These are phyloP conservation scores for Pythium periplocum DNA, from an alignment of 352 stramenopile species.

Conservation along the genomic window DNA sequence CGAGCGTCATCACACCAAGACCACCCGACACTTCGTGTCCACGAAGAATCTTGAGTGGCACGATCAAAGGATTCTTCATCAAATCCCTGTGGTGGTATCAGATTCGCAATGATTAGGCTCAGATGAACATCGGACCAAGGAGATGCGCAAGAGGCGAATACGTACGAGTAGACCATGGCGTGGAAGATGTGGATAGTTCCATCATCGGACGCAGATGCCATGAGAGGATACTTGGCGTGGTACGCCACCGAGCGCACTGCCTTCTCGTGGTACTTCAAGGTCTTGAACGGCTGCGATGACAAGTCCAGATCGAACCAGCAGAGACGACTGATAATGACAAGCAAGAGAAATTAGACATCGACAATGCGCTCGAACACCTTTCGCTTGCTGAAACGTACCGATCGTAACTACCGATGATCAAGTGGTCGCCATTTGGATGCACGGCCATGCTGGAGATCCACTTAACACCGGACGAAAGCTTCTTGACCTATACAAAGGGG, in stretches of 20 bases:
- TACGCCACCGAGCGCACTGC: constrained; percentile 93
- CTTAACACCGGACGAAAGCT: constrained; percentile 96
- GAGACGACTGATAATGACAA: constrained; percentile 52
- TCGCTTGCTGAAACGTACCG: constrained; percentile 29
- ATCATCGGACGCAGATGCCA: constrained; percentile 98
- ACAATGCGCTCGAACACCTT: background rate
- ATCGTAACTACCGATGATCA: constrained; percentile 98
- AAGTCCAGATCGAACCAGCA: constrained; percentile 99
- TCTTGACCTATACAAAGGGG: constrained; percentile 81
- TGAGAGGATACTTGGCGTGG: constrained; percentile 96
- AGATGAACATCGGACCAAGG: constrained; percentile 3
- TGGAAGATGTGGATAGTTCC: constrained; percentile 99
- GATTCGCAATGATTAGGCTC: no score
- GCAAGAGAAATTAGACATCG: background rate
- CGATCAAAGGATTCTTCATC: constrained; percentile 98
- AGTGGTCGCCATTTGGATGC: constrained; percentile 98
- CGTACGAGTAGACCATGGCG: constrained; percentile 97
- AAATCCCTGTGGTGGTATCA: constrained; percentile 75
- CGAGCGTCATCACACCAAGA: constrained; percentile 92
- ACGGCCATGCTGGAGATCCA: constrained; percentile 99
- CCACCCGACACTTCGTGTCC: constrained; percentile 92
- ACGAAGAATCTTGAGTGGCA: constrained; percentile 98
- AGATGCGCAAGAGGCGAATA: constrained; percentile 5
- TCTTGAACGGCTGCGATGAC: constrained; percentile 97
- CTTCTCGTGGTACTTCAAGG: constrained; percentile 98